Base-by-base conservation (phyloP, 441 rosid genomes). In the Sinapis alba region DNA sequence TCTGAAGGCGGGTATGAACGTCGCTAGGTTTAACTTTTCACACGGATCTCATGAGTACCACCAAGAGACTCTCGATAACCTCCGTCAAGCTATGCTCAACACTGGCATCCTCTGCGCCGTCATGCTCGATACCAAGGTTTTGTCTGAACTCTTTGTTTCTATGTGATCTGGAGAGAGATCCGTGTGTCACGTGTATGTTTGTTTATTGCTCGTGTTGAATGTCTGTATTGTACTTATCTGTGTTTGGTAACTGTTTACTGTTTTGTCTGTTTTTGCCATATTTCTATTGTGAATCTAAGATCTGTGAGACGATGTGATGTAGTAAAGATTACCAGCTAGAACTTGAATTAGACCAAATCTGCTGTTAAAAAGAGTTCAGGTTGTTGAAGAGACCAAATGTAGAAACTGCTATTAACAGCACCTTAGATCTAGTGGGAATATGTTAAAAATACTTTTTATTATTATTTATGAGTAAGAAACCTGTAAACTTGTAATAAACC, bases 61-160 rank as follows among this genome's bases (percentile, higher is more conserved):
- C 63, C 94, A 86, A 58, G 97, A 94, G 81, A 94, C 98, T 60
- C 95, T 94, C 62, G 83, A 92, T 68, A 94, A 94, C 78, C 98
- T 94, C 82, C 85, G 73, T 65, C 60, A 82, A 59, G 97, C 89
- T 79, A 92, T 92, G 98, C 63, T 76, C 63, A 94, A 86, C 65
- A 92, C 98, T 72, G 92, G 91, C 21, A 86, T 87, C 34, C 91
- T 89, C 72, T 92, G 97, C 66, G 97, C 98, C 58, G 97, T 94
- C 63, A 94, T 94, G 98, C 97, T 94, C 67, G 97, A 94, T 38
- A 92, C 98, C 67, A 94, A 94, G 97, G 97, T 89, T 7, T 26
- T 18, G 47, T 62, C 19, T 32, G 0, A 3, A 2, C 6, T 73
- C n/a, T n/a, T n/a, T 27, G 0, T 26, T 0, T 34, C 8, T 12